Base-by-base conservation (phyloP, 2,329 filamentous ascomycete species). In the Diplodia scrobiculata region DNA sequence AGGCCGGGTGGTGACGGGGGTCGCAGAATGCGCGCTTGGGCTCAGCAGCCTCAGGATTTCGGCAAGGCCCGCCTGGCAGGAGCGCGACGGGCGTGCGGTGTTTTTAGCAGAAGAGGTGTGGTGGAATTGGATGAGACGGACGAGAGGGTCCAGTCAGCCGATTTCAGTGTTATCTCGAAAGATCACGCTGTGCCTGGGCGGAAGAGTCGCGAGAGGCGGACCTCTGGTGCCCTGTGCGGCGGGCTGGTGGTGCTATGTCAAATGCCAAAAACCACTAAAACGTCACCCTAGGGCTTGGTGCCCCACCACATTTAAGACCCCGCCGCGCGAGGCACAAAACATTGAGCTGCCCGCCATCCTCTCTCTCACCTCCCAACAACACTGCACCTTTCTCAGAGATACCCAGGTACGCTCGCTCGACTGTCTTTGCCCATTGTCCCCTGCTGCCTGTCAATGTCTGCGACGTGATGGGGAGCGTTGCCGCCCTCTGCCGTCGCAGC, bases 301-400 rank as follows among this genome's bases (percentile, higher is more conserved):
- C 63, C 63, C 63, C 63, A 65, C 63, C 52, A 65, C 62, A 65
- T 54, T 65, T 65, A 65, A 65, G 63, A 65, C 63, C 63, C 63
- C 63, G 63, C 63, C 63, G 63, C 63, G 63, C 63, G 51, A 36
- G 29, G 19, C 27, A 48, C 51, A 65, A 65, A 65, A 65, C 63
- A 65, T 65, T 58, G 63, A 65, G 63, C 53, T 55, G 63, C 41
- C 51, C 29, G 27, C 27, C 51, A 27, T 52, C 53, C 11, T 36
- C 51, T 45, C 41, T 13, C n/a, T 38, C 38, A 54, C 32, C 41
- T 27, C 63, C 32, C 63, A 65, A 65, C 63, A 65, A n/a, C 51
- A 48, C 52, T 27, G 52, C 14, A 32, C 63, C 29, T 34, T 13
- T 21, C n/a, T 9, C 58, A 25, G 21, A 34, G 58, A 62, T 62